Evolutionary conservation across 176 grass and related monocot genomes (phyloP), one percentile per base, ranked within the genome.

Genomic region (Oryza rufipogon): DNA sequence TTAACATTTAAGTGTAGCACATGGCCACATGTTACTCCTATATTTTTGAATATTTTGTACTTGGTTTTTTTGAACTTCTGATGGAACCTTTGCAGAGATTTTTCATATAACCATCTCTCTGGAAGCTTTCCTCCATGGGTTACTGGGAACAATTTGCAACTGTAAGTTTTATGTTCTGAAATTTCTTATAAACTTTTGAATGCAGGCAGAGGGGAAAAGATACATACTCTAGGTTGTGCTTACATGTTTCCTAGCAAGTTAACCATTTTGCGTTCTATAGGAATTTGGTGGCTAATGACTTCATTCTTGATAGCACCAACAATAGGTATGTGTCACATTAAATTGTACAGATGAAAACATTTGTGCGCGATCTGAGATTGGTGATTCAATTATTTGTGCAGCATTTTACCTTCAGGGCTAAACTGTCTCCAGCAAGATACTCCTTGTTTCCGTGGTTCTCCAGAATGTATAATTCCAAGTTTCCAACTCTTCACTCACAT

Each of bases 211-310:
- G 52, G 17, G 9, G 64, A 1, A 13, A 66, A 28, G 9, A 32
- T 66, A 32, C 10, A 61, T 61, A 0, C 2, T 61, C 16, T 56
- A 56, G 52, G 52, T 56, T 56, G 17, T 56, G 2, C 52, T 7
- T 56, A 19, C 1, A 19, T 19, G 17, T 20, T 56, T 56, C 52
- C 52, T 56, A 56, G 20, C 52, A 56, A 56, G 52, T 22, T 61
- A 9, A 61, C 7, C 56, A 22, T 61, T 61, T 61, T 61, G 20
- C 9, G 5, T 30, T 30, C 10, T 66, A 66, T 32, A 91, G 89
- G 54, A 91, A 91, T 63, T 81, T 91, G 85, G 85, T 88, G 39
- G 81, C 89, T 12, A 91, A 91, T 52, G 85, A 91, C 77, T 91
- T 91, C 32, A 20, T 72, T 22, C 77, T 88, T 39, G 48, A 64